These are phyloP conservation scores for Nicotiana tomentosiformis DNA, from an alignment of 257 asterid species.

Conservation along the genomic window DNA sequence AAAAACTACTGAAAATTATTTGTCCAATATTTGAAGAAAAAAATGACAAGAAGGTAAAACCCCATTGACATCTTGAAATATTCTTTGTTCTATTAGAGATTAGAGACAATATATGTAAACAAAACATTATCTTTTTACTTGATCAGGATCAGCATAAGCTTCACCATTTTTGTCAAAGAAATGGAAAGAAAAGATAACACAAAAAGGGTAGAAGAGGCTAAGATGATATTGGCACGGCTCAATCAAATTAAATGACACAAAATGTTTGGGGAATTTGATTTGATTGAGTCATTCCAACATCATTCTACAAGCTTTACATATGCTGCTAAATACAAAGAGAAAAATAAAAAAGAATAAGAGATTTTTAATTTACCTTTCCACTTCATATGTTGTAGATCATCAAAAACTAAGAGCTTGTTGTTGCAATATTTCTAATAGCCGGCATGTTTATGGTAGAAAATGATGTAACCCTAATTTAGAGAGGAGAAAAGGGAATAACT, in stretches of 20 bases:
- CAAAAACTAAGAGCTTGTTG: background rate
- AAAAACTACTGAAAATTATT: background rate
- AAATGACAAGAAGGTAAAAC: background rate
- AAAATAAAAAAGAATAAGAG: background rate
- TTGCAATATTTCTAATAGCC: background rate
- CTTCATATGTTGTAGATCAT: background rate
- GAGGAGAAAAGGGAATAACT: conserved; percentile 2
- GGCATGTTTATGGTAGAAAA: background rate
- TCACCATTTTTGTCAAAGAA: background rate
- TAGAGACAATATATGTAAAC: background rate
- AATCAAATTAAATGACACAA: conserved; percentile 48
- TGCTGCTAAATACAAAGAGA: background rate
- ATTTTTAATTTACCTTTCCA: background rate
- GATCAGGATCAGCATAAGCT: background rate
- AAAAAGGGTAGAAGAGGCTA: background rate
- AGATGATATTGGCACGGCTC: conserved; percentile 71
- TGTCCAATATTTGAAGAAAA: background rate
- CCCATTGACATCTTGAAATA: background rate
- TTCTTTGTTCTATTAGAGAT: background rate
- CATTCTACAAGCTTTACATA: conserved; percentile 6
- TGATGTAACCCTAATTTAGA: conserved; percentile 1
- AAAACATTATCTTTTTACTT: background rate
- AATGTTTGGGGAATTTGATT: conserved; percentile 34
- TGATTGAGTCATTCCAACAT: conserved; percentile 60
- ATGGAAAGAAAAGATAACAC: background rate